Evolutionary conservation across 139 green algal species (phyloP), one percentile per base, ranked within the genome.

Genomic region (Auxenochlorella pyrenoidosa): DNA sequence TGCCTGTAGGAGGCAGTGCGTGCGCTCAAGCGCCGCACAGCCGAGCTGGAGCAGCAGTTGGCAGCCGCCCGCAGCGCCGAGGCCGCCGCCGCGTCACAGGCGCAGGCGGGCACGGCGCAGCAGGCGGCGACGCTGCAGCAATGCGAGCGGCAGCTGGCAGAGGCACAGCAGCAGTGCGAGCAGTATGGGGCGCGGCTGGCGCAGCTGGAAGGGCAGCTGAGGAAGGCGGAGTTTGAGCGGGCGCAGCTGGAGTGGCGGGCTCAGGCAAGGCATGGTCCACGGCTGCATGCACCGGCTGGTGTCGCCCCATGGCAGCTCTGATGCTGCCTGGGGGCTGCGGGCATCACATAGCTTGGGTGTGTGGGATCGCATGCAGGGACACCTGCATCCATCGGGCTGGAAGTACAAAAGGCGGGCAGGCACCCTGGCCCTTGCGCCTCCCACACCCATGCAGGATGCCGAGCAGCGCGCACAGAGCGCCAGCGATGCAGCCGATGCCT

Each of bases 41-140:
- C 70, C 41, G 83, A 87, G 2, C 47, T 87, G 36, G 83, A 87
- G 70, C 70, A 87, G 66, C 81, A 86, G 65, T 60, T 85, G 40
- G 60, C 58, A 32, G 59, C 26, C 38, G 78, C 44, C 63, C n/a
- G 78, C 51, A 28, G 51, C 15, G 75, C 51, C 32, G n/a, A 83
- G 32, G 47, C 47, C 0, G 77, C 51, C 12, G 47, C 51, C 26
- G 15, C 51, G 13, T 43, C 70, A 12, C 80, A 77, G 30, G 36
- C 58, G 34, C 59, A 63, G 80, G 59, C 58, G 38, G 51, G 80
- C 60, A 38, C 60, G 13, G 54, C 40, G 40, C 34, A 65, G 30
- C 51, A 36, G 19, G 78, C 34, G 1, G 51, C 34, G 10, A 34
- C 51, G 54, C 8, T 83, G 34, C 34, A 70, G 51, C 54, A 71